Conservation (phyloP, 129 eudicot genomes). For the Ambrosia trifida region DNA sequence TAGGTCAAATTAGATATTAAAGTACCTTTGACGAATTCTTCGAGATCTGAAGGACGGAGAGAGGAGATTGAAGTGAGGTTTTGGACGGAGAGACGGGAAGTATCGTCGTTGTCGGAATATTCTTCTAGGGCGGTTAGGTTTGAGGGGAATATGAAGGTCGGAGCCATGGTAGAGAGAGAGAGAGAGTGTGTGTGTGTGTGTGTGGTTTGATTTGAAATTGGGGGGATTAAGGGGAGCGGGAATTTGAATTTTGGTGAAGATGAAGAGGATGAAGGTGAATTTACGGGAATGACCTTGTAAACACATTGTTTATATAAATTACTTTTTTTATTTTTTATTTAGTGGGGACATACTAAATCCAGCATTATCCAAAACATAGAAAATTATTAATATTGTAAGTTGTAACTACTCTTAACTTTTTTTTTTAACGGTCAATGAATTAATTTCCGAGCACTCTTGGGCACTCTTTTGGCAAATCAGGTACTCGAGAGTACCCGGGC, state of each 20-base stretch:
- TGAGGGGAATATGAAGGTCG: slow-evolving; percentile 66
- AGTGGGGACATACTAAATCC: no score
- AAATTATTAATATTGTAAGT: no score
- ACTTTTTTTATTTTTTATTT: no score
- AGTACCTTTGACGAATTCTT: slow-evolving; percentile 88
- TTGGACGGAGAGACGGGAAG: slow-evolving; percentile 55
- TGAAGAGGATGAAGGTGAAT: not conserved
- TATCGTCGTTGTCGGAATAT: slow-evolving; percentile 32
- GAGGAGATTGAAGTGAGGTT: slow-evolving; percentile 47
- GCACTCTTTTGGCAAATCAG: no score
- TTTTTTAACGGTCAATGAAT: no score
- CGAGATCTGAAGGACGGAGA: slow-evolving; percentile 70
- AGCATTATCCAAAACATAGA: no score
- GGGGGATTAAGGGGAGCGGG: slow-evolving; percentile 34
- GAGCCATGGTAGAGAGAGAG: slow-evolving; percentile 51
- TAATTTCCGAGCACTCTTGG: no score
- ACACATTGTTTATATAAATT: no score
- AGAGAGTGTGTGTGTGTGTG: not conserved
- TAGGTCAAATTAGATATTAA: not conserved
- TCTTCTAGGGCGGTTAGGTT: slow-evolving; percentile 52
- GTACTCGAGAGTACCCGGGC: no score
- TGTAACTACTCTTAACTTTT: no score
- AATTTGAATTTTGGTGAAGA: slow-evolving; percentile 14
- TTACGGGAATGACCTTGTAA: no score
- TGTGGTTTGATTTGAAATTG: slow-evolving; percentile 14